Conservation (phyloP, 139 green algal genomes). For the Gonium pectorale region DNA sequence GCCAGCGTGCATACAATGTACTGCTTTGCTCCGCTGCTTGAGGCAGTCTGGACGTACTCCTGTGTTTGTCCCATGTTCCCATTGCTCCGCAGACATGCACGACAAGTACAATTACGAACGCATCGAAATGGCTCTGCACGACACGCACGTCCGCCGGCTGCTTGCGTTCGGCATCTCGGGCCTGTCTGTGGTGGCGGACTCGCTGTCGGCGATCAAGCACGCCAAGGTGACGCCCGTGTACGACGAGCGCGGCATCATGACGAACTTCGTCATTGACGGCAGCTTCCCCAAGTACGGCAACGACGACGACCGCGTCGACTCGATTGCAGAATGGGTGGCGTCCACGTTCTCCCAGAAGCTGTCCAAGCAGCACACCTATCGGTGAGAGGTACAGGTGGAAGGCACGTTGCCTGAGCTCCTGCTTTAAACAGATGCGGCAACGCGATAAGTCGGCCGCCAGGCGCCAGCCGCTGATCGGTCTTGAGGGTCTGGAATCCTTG, state of each 20-base stretch:
- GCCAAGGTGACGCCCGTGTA: slow-evolving; percentile 71
- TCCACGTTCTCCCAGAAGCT: slow-evolving; percentile 67
- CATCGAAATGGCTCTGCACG: slow-evolving; percentile 82
- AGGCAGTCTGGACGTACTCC: background rate
- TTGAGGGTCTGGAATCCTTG: too few relatives aligned
- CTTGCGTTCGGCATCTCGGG: slow-evolving; percentile 82
- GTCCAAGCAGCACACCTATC: slow-evolving; percentile 73
- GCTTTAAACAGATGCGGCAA: too few relatives aligned
- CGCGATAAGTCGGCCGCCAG: too few relatives aligned
- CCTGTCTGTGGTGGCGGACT: slow-evolving; percentile 78
- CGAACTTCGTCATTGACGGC: slow-evolving; percentile 63
- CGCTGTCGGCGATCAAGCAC: slow-evolving; percentile 82
- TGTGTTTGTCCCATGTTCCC: too few relatives aligned
- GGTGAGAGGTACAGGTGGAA: too few relatives aligned
- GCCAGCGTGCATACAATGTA: background rate
- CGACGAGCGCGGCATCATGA: slow-evolving; percentile 65
- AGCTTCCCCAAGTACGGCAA: slow-evolving; percentile 86
- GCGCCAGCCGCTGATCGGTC: too few relatives aligned
- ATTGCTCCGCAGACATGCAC: slow-evolving; percentile 68
- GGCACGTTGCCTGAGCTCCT: too few relatives aligned
- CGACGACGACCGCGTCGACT: slow-evolving; percentile 76
- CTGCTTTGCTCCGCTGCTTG: background rate
- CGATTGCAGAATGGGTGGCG: slow-evolving; percentile 68
- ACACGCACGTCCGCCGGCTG: slow-evolving; percentile 74
- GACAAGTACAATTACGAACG: slow-evolving; percentile 86